Percentiles rank a stretch among this genome's conserved stretches.
These are phyloP conservation scores for Mucuna pruriens DNA, from an alignment of 306 rosid species.

Conservation along the genomic window DNA sequence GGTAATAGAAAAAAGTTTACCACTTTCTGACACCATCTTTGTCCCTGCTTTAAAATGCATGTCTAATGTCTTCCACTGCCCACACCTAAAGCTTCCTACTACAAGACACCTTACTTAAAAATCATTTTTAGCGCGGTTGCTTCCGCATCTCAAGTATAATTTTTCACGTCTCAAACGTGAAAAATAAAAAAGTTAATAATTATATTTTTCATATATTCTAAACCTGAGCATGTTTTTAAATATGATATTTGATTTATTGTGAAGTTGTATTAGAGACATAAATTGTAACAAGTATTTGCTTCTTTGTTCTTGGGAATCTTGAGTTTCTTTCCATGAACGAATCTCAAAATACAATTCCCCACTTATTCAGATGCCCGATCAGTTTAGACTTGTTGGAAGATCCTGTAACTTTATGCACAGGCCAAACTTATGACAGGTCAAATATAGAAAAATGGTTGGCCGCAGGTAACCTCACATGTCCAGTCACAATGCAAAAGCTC, in stretches of 20 bases:
- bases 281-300: background rate
- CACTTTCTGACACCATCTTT: constrained; percentile 37
- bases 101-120: background rate
- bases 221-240: too few relatives aligned
- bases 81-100: background rate
- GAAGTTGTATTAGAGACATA: background rate
- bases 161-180: too few relatives aligned
- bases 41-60: background rate
- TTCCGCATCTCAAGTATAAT: too few relatives aligned
- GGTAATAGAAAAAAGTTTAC: background rate
- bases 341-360: constrained; percentile 63
- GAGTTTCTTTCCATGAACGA: constrained; percentile 52
- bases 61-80: constrained; percentile 26
- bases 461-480: constrained; percentile 84
- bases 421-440: constrained; percentile 87
- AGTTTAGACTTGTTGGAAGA: constrained; percentile 82
- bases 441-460: constrained; percentile 82
- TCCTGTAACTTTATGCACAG: constrained; percentile 85
- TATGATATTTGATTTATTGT: background rate
- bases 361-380: constrained; percentile 82
- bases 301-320: constrained; percentile 32
- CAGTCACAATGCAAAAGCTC: constrained; percentile 94
- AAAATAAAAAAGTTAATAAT: too few relatives aligned
- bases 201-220: too few relatives aligned
- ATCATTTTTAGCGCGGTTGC: too few relatives aligned